These are phyloP conservation scores for Pogostemon cablin DNA, from an alignment of 257 asterid species.

Conservation along the genomic window DNA sequence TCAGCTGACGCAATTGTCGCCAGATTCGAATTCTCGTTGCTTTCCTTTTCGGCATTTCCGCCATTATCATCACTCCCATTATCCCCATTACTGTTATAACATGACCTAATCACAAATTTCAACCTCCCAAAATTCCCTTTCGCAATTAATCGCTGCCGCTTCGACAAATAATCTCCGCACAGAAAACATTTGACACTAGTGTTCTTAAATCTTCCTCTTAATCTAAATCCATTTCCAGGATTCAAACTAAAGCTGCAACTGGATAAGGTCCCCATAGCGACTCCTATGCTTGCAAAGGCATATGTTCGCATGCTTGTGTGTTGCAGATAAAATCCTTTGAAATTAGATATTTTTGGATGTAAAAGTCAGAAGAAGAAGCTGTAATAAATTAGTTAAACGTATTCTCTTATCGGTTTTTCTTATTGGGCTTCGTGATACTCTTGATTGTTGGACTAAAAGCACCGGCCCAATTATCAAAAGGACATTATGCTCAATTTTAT, in stretches of 20 bases:
- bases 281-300: neutral
- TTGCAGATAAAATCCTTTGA: constrained; percentile 10
- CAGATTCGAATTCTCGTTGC: constrained; percentile 57
- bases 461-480: too few relatives aligned
- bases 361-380: neutral
- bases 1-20: constrained; percentile 54
- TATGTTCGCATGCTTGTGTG: neutral
- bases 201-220: constrained; percentile 33
- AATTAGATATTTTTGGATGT: neutral
- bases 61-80: constrained; percentile 36
- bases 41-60: constrained; percentile 49
- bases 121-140: constrained; percentile 40
- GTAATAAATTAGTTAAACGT: too few relatives aligned
- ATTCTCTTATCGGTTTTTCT: too few relatives aligned
- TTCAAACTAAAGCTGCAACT: constrained; percentile 47
- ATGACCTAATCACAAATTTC: constrained; percentile 48
- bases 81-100: constrained; percentile 35
- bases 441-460: too few relatives aligned
- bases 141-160: constrained; percentile 40
- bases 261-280: constrained; percentile 61
- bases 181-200: constrained; percentile 38
- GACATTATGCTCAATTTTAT: too few relatives aligned
- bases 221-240: constrained; percentile 36
- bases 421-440: too few relatives aligned
- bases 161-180: constrained; percentile 40